Base-by-base conservation (phyloP, 2,329 filamentous ascomycete species). In the Periconia digitata region DNA sequence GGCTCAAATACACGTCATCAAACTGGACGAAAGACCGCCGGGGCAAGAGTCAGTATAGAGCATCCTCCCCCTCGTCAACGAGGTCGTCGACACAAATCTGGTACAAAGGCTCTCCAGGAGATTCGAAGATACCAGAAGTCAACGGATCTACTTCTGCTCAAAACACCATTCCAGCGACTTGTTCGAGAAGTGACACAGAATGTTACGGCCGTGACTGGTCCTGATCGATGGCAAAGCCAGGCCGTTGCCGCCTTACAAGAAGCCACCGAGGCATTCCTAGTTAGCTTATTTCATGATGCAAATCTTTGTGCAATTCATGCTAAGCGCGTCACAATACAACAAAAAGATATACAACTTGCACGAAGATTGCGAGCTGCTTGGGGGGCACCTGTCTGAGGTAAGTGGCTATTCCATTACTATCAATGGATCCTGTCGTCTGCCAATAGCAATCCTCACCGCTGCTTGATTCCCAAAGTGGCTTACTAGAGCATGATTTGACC, bases 301-400 rank as follows among this genome's bases (percentile, higher is more conserved):
- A 97, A 97, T 82, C 80, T 96, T 44, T 97, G 92, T 79, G 92
- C 94, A 71, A 96, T 97, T 76, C 94, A 97, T 79, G 92, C 92
- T 78, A 97, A 97, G 86, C 91, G 94, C 80, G 94, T 97, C 72
- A 97, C 92, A 70, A 97, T 97, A 78, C 92, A 92, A 78, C 86
- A 86, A 72, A 96, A 96, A 83, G 92, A 96, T 69, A 96, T 97
- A 73, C 92, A 97, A 79, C 85, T 97, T 42, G 92, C 92, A 69
- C 89, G 94, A 64, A 89, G 94, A 70, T 90, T 99, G 72, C 90
- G 94, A 70, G 94, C 94, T 62, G 92, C 72, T 8, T 77, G 74
- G 74, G 75, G 75, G 8, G 72, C 58, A 8, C 64, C 66, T 1
- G 66, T 70, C 6, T 70, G 44, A 55, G 35, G 43, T 18, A 21